These are phyloP conservation scores for Panicum hallii DNA, from an alignment of 202 grass and related monocot species.

Conservation along the genomic window DNA sequence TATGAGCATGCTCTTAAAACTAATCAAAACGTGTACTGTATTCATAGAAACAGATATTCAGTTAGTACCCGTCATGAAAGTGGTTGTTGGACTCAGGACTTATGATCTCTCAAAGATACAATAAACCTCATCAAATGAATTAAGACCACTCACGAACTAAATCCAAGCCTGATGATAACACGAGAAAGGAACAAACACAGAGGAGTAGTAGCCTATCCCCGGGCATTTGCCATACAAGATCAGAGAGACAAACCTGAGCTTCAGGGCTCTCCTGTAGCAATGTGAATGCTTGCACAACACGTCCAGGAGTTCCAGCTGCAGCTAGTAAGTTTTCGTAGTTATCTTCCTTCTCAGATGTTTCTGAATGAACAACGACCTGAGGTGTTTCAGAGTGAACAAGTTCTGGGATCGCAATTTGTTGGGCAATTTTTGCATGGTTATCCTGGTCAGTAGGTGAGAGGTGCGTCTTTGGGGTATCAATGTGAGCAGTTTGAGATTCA, in stretches of 20 bases:
- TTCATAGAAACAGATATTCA: background rate
- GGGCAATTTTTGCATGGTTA: slow-evolving; percentile 31
- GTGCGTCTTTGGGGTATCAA: slow-evolving; percentile 16
- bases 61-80: too few species aligned
- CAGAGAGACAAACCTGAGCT: slow-evolving; percentile 61
- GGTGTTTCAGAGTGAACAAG: slow-evolving; percentile 26
- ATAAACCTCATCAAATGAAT: slow-evolving; percentile 19
- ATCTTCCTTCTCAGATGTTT: slow-evolving; percentile 43
- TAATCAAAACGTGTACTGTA: background rate
- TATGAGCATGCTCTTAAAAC: background rate
- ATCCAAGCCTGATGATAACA: background rate
- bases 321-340: slow-evolving; percentile 20
- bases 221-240: slow-evolving; percentile 22
- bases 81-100: background rate
- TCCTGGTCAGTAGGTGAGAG: slow-evolving; percentile 24
- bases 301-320: slow-evolving; percentile 45
- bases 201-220: background rate
- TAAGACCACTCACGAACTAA: background rate
- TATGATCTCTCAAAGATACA: slow-evolving; percentile 8
- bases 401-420: slow-evolving; percentile 21
- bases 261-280: slow-evolving; percentile 70
- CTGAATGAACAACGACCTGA: slow-evolving; percentile 25
- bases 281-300: slow-evolving; percentile 73
- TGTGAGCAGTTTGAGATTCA: slow-evolving; percentile 16
- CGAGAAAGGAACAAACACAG: background rate